Conservation (phyloP, 805 yeast genomes). For the Pichia californica region DNA sequence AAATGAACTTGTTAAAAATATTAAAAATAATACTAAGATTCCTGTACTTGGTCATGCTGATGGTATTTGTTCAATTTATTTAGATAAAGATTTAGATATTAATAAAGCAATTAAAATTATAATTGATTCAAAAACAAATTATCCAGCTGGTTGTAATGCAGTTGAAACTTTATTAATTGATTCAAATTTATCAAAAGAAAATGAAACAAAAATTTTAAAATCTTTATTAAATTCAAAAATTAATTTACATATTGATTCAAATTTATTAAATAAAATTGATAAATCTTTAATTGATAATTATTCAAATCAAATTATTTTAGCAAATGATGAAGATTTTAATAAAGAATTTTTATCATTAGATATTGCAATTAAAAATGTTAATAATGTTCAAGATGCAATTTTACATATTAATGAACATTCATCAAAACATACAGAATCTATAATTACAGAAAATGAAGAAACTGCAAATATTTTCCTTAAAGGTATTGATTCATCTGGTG, state of each 20-base stretch:
- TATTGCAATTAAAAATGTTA: conserved; percentile 64
- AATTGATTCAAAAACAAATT: conserved; percentile 88
- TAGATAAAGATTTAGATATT: conserved; percentile 72
- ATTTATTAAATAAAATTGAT: conserved; percentile 33
- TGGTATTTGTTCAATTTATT: conserved; percentile 87
- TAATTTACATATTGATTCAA: conserved; percentile 58
- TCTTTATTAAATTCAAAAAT: conserved; percentile 60
- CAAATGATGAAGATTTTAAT: conserved; percentile 64
- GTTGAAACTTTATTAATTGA: conserved; percentile 78
- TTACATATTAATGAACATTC: conserved; percentile 84
- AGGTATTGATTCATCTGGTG: conserved; percentile 92
- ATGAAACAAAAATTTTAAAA: conserved; percentile 17
- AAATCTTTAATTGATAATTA: conserved; percentile 10
- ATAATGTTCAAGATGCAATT: conserved; percentile 65
- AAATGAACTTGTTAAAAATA: conserved; percentile 79
- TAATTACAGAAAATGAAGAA: conserved; percentile 67
- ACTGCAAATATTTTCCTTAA: conserved; percentile 72
- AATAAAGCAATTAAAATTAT: conserved; percentile 69
- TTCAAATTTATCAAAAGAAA: conserved; percentile 29
- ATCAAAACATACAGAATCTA: conserved; percentile 93
- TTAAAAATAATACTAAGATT: conserved; percentile 83
- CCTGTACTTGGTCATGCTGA: conserved; percentile 99
- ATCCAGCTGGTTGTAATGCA: conserved; percentile 99
- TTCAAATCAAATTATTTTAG: conserved; percentile 33
- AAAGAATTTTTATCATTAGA: conserved; percentile 81